phyloP scores from a whole-genome alignment of 139 green algal species.

The Asterochloris erici region DNA sequence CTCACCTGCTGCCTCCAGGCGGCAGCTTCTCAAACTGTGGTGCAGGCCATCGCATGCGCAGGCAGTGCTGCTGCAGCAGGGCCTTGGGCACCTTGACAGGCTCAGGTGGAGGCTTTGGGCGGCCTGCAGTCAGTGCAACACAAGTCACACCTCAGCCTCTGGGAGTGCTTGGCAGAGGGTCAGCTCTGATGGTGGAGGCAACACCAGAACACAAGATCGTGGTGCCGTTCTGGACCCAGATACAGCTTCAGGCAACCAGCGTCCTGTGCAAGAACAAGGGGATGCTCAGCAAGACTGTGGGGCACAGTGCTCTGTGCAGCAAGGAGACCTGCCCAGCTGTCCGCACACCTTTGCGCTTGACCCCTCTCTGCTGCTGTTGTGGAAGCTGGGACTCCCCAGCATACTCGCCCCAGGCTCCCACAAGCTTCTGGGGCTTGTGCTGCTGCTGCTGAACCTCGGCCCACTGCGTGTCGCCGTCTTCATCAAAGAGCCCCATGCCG shows the following conservation, averaged over 20 bases:
- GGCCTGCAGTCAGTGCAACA: background rate
- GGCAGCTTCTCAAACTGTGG: constrained; percentile 67
- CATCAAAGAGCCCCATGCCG: constrained; percentile 42
- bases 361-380: background rate
- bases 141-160: background rate
- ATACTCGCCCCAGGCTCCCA: constrained; percentile 20
- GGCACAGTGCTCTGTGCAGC: background rate
- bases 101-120: background rate
- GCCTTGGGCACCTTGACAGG: constrained; percentile 57
- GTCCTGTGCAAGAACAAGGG: no score
- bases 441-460: constrained; percentile 4
- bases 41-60: constrained; percentile 50
- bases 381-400: background rate
- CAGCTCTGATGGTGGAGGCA: no score
- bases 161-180: no score
- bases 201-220: no score
- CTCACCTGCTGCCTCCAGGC: constrained; percentile 37
- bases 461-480: constrained; percentile 17
- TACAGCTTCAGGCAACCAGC: no score
- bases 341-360: background rate
- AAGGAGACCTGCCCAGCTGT: background rate
- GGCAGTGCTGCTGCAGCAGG: constrained; percentile 83
- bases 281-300: no score
- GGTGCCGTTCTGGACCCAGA: no score
- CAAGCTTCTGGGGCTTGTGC: constrained; percentile 5